phyloP scores from a whole-genome alignment of 768 basidiomycete genomes.

The Fibroporia radiculosa region DNA sequence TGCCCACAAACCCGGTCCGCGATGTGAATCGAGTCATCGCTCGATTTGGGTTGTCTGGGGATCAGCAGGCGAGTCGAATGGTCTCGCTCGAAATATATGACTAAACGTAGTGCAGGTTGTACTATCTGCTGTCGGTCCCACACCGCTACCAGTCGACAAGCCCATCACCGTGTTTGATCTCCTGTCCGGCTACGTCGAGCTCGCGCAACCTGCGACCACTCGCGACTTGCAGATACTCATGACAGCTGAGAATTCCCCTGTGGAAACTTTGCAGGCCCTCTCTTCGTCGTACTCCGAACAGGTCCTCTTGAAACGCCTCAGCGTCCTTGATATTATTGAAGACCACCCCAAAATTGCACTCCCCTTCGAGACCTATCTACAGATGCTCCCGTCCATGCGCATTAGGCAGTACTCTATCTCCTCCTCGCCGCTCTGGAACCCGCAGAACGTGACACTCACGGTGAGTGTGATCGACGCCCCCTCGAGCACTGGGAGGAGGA shows the following conservation, averaged over 20 bases:
- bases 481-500: conserved; percentile 25
- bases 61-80: conserved; percentile 26
- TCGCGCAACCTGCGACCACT: conserved; percentile 39
- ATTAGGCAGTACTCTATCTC: conserved; percentile 46
- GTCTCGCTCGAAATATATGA: neutral
- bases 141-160: conserved; percentile 32
- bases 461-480: conserved; percentile 35
- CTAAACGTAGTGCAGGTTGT: conserved; percentile 21
- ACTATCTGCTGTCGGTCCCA: conserved; percentile 29
- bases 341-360: conserved; percentile 28
- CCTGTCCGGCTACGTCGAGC: conserved; percentile 38
- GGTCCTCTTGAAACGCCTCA: conserved; percentile 29
- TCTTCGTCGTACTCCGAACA: conserved; percentile 24
- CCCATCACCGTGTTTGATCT: conserved; percentile 30
- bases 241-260: conserved; percentile 17
- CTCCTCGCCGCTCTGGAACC: conserved; percentile 38
- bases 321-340: conserved; percentile 37
- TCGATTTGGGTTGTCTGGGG: conserved; percentile 31
- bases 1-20: conserved; percentile 33
- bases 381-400: conserved; percentile 38
- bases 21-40: conserved; percentile 33
- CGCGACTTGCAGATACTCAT: conserved; percentile 31
- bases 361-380: conserved; percentile 31
- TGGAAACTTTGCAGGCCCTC: conserved; percentile 23
- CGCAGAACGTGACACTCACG: conserved; percentile 34